These are phyloP conservation scores for Bipolaris victoriae DNA, from an alignment of 2,329 filamentous ascomycete genomes.

Conservation along the genomic window DNA sequence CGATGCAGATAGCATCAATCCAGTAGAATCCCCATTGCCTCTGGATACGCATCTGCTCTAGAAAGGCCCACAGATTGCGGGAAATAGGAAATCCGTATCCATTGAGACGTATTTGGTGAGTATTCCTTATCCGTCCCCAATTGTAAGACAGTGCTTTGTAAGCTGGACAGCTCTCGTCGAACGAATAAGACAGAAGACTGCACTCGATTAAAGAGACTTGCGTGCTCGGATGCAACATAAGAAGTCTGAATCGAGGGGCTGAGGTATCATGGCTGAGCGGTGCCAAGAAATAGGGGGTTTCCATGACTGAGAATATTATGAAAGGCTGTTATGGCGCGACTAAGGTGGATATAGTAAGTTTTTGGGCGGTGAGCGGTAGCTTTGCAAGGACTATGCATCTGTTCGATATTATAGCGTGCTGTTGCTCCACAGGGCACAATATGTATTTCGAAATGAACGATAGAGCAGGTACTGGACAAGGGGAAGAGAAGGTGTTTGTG, in stretches of 20 bases:
- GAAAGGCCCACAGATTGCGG: neutral
- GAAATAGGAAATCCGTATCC: neutral
- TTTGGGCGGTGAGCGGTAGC: neutral
- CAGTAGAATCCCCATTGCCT: neutral
- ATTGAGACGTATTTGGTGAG: neutral
- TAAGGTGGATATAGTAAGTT: neutral
- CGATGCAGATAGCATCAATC: neutral
- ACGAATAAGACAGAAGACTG: neutral
- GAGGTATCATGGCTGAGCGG: neutral
- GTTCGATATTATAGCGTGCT: neutral
- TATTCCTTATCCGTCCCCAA: neutral
- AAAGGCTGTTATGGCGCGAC: neutral
- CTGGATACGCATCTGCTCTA: neutral
- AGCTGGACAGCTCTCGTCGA: neutral
- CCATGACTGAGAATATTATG: neutral
- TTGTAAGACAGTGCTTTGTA: neutral
- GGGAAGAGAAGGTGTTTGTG: neutral
- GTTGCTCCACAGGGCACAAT: neutral
- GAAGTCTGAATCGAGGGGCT: neutral
- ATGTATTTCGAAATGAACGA: neutral
- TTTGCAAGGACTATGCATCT: neutral
- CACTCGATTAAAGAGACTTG: neutral
- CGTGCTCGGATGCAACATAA: neutral
- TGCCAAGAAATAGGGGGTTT: neutral
- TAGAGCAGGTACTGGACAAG: neutral